Evolutionary conservation across 257 asterid species (phyloP), one percentile per base, ranked within the genome.

Genomic region (Petunia axillaris): DNA sequence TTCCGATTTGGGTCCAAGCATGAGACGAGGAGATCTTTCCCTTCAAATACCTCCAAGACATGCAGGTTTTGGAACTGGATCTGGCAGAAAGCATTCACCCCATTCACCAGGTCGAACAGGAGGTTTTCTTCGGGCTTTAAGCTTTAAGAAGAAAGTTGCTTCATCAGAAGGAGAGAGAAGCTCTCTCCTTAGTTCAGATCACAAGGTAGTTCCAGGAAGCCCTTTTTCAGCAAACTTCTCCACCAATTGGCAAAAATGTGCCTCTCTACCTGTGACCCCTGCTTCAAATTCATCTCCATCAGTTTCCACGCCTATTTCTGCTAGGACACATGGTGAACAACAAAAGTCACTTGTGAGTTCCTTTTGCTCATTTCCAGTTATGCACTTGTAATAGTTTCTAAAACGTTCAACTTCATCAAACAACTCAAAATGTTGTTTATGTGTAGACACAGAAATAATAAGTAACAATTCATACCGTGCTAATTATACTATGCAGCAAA

Each of bases 241-340:
- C 3, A 14, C 75, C 36, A 73, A 84, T 41, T 89, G 97, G 97
- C 85, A 84, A 75, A 90, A 87, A 85, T 88, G 97, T 79, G 79
- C 91, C 54, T 96, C 99, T 5, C 90, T 96, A 86, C 99, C 97
- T 1, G 96, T 89, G 76, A 88, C 95, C 1, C 95, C 89, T 57
- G 97, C 90, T 60, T 79, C 95, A 10, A 65, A 79, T 85, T 73
- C 84, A 73, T 85, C 98, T 63, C 98, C 98, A 7, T 84, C 84
- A 7, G 86, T 82, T 83, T 75, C 81, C 48, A 84, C 85, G 46
- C 93, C 93, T 4, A n/a, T 87, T 65, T 84, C 97, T 38, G 83
- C 90, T 9, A 87, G 89, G 83, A 77, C 91, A 43, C 15, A 7
- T 55, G 83, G 84, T 25, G 98, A 93, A 84, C 87, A 88, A 79